These are phyloP conservation scores for Kodamaea sp. DNA, from an alignment of 1,139 yeast species.

Conservation along the genomic window DNA sequence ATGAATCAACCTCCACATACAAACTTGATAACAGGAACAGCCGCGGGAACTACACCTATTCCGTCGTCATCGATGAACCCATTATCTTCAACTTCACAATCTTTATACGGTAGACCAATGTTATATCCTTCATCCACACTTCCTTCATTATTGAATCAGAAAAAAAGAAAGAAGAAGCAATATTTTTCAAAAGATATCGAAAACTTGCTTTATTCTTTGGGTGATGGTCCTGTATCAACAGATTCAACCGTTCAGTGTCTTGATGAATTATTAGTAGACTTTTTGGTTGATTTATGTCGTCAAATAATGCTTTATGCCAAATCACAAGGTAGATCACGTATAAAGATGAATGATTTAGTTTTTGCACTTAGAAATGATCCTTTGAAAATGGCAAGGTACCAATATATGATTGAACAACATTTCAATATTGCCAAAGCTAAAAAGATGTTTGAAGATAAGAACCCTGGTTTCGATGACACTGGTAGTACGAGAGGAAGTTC, in stretches of 20 bases:
- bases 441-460: constrained; percentile 69
- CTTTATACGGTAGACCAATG: too few species aligned
- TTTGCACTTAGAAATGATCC: constrained; percentile 83
- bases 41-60: too few species aligned
- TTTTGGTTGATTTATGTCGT: constrained; percentile 56
- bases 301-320: constrained; percentile 36
- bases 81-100: too few species aligned
- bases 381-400: constrained; percentile 76
- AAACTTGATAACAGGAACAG: too few species aligned
- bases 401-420: constrained; percentile 72
- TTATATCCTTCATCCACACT: not conserved
- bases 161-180: constrained; percentile 32
- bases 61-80: too few species aligned
- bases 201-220: constrained; percentile 76
- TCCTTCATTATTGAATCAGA: constrained; percentile 2
- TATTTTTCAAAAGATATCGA: constrained; percentile 66
- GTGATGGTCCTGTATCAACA: constrained; percentile 77
- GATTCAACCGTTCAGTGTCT: constrained; percentile 74
- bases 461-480: constrained; percentile 10
- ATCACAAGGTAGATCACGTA: constrained; percentile 56
- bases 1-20: too few species aligned
- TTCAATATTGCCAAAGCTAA: constrained; percentile 76
- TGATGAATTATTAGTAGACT: constrained; percentile 81
- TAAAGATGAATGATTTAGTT: constrained; percentile 83
- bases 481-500: constrained; percentile 8